A percentile compares a stretch with the other conserved stretches of the same genome.
These are phyloP conservation scores for Sporothrix euskadiensis DNA, from an alignment of 2,329 filamentous ascomycete genomes.

Conservation along the genomic window DNA sequence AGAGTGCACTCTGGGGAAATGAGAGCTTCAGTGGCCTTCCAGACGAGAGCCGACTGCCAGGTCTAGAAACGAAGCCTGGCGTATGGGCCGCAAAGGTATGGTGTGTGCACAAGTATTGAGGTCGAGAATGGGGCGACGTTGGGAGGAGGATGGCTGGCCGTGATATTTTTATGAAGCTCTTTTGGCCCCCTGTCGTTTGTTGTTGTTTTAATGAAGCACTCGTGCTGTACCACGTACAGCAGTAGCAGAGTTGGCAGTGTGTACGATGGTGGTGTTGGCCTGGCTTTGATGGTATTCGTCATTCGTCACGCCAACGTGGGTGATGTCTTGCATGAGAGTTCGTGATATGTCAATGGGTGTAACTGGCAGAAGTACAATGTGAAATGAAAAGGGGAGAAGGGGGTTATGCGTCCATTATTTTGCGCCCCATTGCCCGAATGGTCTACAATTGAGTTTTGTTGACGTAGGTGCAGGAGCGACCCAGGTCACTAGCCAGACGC, in stretches of 20 bases:
- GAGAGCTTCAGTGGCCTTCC: background rate
- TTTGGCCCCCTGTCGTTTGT: background rate
- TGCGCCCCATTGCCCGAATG: no score
- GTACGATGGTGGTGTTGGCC: background rate
- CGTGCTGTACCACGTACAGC: background rate
- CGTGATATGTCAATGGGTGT: background rate
- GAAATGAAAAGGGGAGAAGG: background rate
- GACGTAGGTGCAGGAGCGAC: slow-evolving; percentile 10
- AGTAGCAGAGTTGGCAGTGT: background rate
- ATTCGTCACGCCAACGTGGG: background rate
- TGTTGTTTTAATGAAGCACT: no score
- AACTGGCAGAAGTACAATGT: background rate
- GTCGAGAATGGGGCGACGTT: background rate
- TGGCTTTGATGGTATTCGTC: background rate
- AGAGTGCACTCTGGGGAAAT: background rate
- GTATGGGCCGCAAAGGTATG: background rate
- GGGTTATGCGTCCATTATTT: background rate
- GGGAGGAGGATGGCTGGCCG: background rate
- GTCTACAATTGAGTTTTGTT: background rate
- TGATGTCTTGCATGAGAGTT: slow-evolving; percentile 1
- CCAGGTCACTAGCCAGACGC: background rate
- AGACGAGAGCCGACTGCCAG: background rate
- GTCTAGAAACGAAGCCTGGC: slow-evolving; percentile 4
- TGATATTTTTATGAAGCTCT: background rate
- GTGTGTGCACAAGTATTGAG: background rate